These are phyloP conservation scores for Xylaria curta DNA, from an alignment of 495 filamentous ascomycete genomes.

Conservation along the genomic window DNA sequence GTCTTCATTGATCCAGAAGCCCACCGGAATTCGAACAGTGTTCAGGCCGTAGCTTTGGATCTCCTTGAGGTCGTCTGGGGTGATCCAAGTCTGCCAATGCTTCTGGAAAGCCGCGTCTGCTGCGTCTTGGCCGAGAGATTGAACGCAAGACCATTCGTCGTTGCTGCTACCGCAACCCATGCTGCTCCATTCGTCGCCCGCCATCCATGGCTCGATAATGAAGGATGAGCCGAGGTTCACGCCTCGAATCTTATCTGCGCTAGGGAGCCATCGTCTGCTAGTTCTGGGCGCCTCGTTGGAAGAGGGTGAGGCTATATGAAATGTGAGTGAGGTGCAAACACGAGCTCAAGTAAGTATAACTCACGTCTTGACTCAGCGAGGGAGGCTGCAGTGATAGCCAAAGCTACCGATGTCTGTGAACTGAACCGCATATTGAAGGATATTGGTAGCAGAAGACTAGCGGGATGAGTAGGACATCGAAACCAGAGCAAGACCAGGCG, in stretches of 20 bases:
- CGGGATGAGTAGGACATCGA: neutral
- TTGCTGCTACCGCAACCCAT: constrained; percentile 60
- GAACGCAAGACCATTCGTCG: constrained; percentile 66
- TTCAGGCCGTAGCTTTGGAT: constrained; percentile 64
- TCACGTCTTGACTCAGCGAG: constrained; percentile 23
- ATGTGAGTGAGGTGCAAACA: neutral
- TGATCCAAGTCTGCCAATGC: constrained; percentile 68
- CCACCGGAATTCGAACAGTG: constrained; percentile 66
- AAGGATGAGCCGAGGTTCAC: constrained; percentile 68
- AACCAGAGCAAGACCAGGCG: neutral
- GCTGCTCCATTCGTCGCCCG: constrained; percentile 51
- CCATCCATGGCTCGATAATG: constrained; percentile 67
- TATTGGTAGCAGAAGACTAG: neutral
- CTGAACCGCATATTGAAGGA: constrained; percentile 17
- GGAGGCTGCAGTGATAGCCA: constrained; percentile 10
- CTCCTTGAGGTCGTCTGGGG: constrained; percentile 58
- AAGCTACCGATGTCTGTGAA: constrained; percentile 7
- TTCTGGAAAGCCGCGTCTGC: constrained; percentile 61
- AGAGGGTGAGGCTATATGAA: neutral
- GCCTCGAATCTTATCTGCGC: constrained; percentile 60
- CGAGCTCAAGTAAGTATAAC: neutral
- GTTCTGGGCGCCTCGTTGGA: neutral
- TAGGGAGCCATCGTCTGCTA: constrained; percentile 43
- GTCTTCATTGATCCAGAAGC: constrained; percentile 68
- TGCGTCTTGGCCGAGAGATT: constrained; percentile 55